Base-by-base conservation (phyloP, 176 grass and related monocot genomes). In the Microstegium vimineum region DNA sequence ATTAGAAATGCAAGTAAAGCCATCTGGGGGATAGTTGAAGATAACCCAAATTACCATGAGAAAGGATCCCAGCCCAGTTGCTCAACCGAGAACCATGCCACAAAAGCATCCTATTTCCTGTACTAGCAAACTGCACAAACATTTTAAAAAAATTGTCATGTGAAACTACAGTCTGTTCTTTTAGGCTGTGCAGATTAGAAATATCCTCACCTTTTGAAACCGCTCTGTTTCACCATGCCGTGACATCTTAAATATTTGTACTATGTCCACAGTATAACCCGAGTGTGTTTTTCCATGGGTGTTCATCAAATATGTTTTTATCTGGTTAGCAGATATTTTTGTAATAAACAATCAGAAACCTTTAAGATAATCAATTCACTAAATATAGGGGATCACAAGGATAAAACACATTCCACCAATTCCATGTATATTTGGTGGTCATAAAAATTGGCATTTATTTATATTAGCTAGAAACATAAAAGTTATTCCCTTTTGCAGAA, bases 11-110 rank as follows among this genome's bases (percentile, higher is more conserved):
- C 46, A 7, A 32, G 17, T 10, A 25, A 63, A 81, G 34, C 11
- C 38, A 80, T 82, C 80, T 71, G 64, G n/a, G n/a, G n/a, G n/a
- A n/a, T 72, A 56, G 34, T 13, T 75, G 11, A 63, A 45, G 38
- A 40, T 46, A 86, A 18, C 62, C 74, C n/a, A 5, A 78, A 70
- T 71, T 82, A 94, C 95, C 95, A 79, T 91, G 92, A 82, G 92
- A 94, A 89, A 98, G 85, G 45, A 98, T 98, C 37, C 95, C 92
- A 20, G 95, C 71, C 95, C 92, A 98, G 67, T 98, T 98, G 66
- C 88, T 89, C 79, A 98, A 91, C 66, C 95, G 79, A 81, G 95
- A 94, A 82, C 92, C 95, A 87, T 98, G 95, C 95, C 92, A 98
- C 79, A 98, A 79, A 94, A 98, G 95, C 95, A 94, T 94, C 81